Evolutionary conservation across 169 alveolate species (phyloP), one percentile per base, ranked within the genome.

Genomic region (Plasmodium adleri): DNA sequence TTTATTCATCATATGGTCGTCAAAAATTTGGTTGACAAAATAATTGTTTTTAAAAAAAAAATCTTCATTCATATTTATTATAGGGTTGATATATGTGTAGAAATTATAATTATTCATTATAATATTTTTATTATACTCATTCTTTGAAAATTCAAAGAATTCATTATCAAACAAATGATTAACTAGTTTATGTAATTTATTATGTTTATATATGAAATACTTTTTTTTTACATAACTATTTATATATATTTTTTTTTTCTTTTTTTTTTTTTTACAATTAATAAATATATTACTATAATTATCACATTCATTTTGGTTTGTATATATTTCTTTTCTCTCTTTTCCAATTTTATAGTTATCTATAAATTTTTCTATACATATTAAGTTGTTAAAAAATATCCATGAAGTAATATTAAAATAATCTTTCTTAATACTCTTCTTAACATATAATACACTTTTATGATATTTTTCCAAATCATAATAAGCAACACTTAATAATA

Each of bases 381-480:
- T 58, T 64, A 76, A 63, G 15, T 76, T 64, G 39, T 76, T 76
- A 49, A 76, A 76, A 20, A 50, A 26, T 49, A 66, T 43, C 89
- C 89, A 76, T 5, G 78, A 26, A 17, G 66, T 54, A n/a, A 64
- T 63, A 70, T 76, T 76, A 32, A 76, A 76, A 56, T 76, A 64
- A 68, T 76, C 89, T 8, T 24, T 68, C 66, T 70, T 66, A 28
- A 76, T 76, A 58, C 89, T 76, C 54, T 76, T 76, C 45, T 28
- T 63, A 8, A 58, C 64, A 43, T 64, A 76, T 10, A 76, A 24
- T 32, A 76, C 22, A 52, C 89, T 63, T 76, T 76, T 76, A 49
- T 76, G 52, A 45, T 24, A 76, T 26, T 15, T 76, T 15, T 32
- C 66, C 24, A 76, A 76, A 49, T 76, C 89, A 22, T 66, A 66